phyloP scores from a whole-genome alignment of 805 yeast genomes.

The Saccharomycopsis sp. region DNA sequence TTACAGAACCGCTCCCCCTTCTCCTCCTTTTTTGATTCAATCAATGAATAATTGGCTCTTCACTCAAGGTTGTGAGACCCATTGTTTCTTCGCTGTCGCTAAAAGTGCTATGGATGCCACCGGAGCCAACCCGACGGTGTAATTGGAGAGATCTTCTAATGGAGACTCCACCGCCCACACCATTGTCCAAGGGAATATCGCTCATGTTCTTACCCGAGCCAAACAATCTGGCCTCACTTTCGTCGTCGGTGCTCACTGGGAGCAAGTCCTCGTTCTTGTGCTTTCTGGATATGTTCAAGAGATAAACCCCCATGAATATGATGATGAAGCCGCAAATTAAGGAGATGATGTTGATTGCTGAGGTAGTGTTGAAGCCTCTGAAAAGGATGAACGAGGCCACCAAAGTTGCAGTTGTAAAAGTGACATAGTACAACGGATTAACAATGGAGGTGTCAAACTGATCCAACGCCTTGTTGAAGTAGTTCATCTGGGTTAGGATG shows the following conservation, averaged over 20 bases:
- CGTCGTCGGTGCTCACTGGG: constrained; percentile 16
- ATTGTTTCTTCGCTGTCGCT: constrained; percentile 27
- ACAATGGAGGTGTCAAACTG: constrained; percentile 90
- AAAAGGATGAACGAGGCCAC: constrained; percentile 80
- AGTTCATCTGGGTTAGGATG: constrained; percentile 86
- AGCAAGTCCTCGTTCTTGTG: constrained; percentile 38
- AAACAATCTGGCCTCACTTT: constrained; percentile 24
- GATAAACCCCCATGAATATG: constrained; percentile 80
- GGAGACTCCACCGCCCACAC: constrained; percentile 54
- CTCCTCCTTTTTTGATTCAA: constrained; percentile 8
- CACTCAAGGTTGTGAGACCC: constrained; percentile 29
- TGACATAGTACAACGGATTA: constrained; percentile 82
- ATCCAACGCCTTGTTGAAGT: constrained; percentile 86
- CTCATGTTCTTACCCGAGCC: constrained; percentile 36
- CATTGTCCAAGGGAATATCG: constrained; percentile 77
- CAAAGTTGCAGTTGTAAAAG: constrained; percentile 83
- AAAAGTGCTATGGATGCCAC: constrained; percentile 15
- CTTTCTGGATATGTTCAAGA: constrained; percentile 69
- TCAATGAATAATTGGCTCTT: no score
- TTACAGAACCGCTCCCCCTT: no score
- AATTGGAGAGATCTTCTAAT: constrained; percentile 20
- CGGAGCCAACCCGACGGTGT: constrained; percentile 18
- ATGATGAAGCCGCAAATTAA: constrained; percentile 77
- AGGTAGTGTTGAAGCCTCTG: constrained; percentile 78
- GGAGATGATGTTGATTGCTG: constrained; percentile 71